Evolutionary conservation across 75 land plant species (phyloP).

Genomic region (Pinus taeda): DNA sequence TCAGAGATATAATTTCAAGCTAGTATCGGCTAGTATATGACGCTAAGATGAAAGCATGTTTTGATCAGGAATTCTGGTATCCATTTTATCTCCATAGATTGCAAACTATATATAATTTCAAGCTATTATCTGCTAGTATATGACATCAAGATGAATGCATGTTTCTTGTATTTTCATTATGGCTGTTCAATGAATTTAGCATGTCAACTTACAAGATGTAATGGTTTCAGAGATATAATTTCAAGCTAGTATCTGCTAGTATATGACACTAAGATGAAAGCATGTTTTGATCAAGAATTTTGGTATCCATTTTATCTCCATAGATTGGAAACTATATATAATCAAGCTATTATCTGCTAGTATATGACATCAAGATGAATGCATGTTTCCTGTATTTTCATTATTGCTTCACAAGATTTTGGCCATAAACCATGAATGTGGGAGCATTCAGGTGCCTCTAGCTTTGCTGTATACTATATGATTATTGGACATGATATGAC

Average conservation of each 20-base stretch:
- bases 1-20: neutral
- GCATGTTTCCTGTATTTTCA: neutral
- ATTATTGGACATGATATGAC: too few relatives aligned
- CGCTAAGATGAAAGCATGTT: neutral
- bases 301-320: too few relatives aligned
- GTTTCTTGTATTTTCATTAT: neutral
- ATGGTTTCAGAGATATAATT: neutral
- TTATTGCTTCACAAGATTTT: neutral
- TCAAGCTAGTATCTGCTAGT: neutral
- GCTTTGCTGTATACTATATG: neutral
- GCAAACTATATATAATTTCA: neutral
- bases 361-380: neutral
- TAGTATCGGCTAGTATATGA: neutral
- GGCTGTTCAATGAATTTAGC: too few relatives aligned
- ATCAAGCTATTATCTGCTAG: neutral
- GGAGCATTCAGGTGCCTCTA: neutral
- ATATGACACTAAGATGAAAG: neutral
- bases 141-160: neutral
- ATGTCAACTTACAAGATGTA: too few relatives aligned
- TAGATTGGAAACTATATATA: neutral
- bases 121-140: neutral
- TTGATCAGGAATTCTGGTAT: neutral
- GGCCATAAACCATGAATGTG: neutral
- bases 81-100: neutral
- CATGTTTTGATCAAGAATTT: neutral